These are phyloP conservation scores for Gossypium stocksii DNA, from an alignment of 345 rosid genomes.

Conservation along the genomic window DNA sequence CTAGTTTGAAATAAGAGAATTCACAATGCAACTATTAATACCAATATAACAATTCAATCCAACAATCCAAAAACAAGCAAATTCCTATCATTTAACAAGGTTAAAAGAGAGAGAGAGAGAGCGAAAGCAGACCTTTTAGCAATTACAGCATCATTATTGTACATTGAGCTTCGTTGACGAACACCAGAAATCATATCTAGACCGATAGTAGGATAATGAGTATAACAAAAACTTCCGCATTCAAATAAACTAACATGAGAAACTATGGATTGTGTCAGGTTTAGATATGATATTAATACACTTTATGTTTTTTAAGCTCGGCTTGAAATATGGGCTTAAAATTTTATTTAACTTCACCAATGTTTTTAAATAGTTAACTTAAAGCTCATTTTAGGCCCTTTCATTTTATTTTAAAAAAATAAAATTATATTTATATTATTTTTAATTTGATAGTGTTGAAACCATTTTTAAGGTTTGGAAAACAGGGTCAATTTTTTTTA, in stretches of 20 bases:
- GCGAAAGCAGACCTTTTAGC: constrained; percentile 53
- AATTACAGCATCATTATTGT: constrained; percentile 66
- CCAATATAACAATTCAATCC: background rate
- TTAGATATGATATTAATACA: too few relatives aligned
- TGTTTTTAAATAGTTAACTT: too few relatives aligned
- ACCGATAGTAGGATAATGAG: constrained; percentile 93
- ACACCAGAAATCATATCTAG: constrained; percentile 89
- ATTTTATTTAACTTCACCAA: too few relatives aligned
- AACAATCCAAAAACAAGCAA: background rate
- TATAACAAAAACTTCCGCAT: constrained; percentile 83
- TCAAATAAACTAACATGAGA: constrained; percentile 86
- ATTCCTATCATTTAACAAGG: background rate
- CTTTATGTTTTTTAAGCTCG: too few relatives aligned
- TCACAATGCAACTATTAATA: background rate
- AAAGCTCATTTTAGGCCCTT: too few relatives aligned
- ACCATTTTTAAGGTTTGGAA: too few relatives aligned
- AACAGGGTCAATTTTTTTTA: too few relatives aligned
- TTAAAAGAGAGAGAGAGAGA: background rate
- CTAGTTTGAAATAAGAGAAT: background rate
- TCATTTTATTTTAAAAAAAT: too few relatives aligned
- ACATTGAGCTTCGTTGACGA: constrained; percentile 58
- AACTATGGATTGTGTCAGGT: too few relatives aligned
- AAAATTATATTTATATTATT: too few relatives aligned
- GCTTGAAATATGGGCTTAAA: too few relatives aligned
- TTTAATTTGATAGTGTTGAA: too few relatives aligned